Evolutionary conservation across 116 monocot species (phyloP), one percentile per base, ranked within the genome.

Genomic region (Cymodocea nodosa): DNA sequence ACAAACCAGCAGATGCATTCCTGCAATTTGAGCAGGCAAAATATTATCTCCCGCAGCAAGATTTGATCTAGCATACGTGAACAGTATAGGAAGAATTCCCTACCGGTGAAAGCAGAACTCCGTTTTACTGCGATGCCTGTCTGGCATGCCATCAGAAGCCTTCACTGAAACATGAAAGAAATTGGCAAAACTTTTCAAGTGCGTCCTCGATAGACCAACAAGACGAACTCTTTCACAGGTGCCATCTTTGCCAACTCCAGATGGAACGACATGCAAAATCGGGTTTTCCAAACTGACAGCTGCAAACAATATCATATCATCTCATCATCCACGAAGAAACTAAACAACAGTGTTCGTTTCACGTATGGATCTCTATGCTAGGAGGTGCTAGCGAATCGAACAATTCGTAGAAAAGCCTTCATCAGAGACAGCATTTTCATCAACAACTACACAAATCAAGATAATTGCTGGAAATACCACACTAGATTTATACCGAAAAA

Each of bases 41-140:
- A 4, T 62, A 14, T 17, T 40, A 62, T 62, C n/a, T 59, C 59
- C 6, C 12, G 25, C 35, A 0, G n/a, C 7, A 62, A n/a, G 30
- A 30, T 30, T 30, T 30, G 2, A 30, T 30, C 30, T 30, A 30
- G 30, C 30, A 30, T 30, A 30, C 3, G 30, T 1, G 30, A 30
- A 30, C 3, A 30, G 30, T 30, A 30, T 1, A 30, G 30, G 30
- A 52, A 16, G 23, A 0, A 52, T 52, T 30, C 30, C 78, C 82
- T 68, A 98, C 92, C 89, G 62, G 65, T 91, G 98, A 66, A 83
- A 84, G 76, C 84, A 85, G 44, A 91, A 52, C 67, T 82, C 81
- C 22, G 84, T 62, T 62, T 86, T 88, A 35, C 69, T 68, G 51
- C 77, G 61, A 60, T 85, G 60, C 52, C 66, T 88, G 51, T 85